These are phyloP conservation scores for Adiantum capillusveneris DNA, from an alignment of 75 land plant species.

Conservation along the genomic window DNA sequence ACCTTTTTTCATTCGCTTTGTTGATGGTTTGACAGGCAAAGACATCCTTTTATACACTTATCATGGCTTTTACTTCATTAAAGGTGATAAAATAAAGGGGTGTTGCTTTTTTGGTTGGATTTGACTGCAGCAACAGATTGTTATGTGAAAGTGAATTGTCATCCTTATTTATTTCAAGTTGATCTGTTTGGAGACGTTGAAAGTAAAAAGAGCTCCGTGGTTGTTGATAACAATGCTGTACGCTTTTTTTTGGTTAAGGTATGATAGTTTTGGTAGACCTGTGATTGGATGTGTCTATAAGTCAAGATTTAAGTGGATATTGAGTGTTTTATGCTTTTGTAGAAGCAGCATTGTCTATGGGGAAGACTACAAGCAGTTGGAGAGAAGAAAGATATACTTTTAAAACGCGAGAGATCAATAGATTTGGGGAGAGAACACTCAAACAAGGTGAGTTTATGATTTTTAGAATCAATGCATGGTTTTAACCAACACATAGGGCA, in stretches of 20 bases:
- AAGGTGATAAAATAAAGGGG: too few relatives aligned
- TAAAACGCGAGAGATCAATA: conserved; percentile 21
- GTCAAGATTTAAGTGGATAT: too few relatives aligned
- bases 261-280: too few relatives aligned
- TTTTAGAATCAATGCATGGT: too few relatives aligned
- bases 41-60: too few relatives aligned
- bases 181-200: conserved; percentile 29
- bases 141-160: conserved; percentile 32
- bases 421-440: conserved; percentile 12
- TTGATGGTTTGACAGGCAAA: too few relatives aligned
- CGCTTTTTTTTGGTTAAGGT: conserved; percentile 34
- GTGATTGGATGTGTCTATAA: too few relatives aligned
- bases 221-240: conserved; percentile 21
- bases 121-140: conserved; percentile 29
- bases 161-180: conserved; percentile 32
- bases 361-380: conserved; percentile 21
- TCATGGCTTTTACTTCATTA: too few relatives aligned
- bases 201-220: conserved; percentile 24
- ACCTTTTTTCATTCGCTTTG: too few relatives aligned
- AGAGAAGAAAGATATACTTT: conserved; percentile 20
- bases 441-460: conserved; percentile 8
- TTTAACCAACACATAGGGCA: too few relatives aligned
- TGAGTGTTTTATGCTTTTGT: background rate
- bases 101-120: too few relatives aligned
- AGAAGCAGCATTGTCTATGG: conserved; percentile 27